A percentile compares a stretch with the other conserved stretches of the same genome.
Conservation (phyloP, 2,329 filamentous ascomycete species). For the Beauveria sp. region DNA sequence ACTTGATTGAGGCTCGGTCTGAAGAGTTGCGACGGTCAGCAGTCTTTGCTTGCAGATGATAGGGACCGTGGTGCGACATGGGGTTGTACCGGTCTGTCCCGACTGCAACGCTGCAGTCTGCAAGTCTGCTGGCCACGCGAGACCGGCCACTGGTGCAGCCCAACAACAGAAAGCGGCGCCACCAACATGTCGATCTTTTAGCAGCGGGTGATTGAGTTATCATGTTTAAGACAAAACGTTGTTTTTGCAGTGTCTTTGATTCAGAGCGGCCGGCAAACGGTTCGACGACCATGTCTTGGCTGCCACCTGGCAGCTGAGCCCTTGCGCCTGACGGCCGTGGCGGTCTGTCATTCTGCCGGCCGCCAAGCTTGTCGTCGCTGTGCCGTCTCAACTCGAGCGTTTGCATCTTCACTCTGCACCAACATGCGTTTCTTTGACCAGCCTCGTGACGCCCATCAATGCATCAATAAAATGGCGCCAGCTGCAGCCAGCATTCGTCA, state of each 20-base stretch:
- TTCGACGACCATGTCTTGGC: not conserved
- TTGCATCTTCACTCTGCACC: conserved; percentile 1
- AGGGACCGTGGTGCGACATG: not conserved
- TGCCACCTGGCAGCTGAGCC: not conserved
- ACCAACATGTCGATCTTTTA: conserved; percentile 4
- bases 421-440: not conserved
- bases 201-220: conserved; percentile 1
- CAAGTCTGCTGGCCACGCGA: not conserved
- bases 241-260: conserved; percentile 3
- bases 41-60: not conserved
- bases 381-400: not conserved
- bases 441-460: not conserved
- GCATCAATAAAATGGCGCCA: not conserved
- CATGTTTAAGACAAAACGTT: conserved; percentile 2
- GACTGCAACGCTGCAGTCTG: not conserved
- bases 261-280: not conserved
- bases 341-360: not conserved
- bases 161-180: not conserved
- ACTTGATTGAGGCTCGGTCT: not conserved
- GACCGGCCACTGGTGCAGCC: not conserved
- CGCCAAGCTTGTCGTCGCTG: not conserved
- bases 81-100: conserved; percentile 2
- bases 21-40: not conserved
- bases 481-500: not conserved
- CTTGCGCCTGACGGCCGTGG: not conserved